Conservation (phyloP, 2,329 filamentous ascomycete genomes). For the Sporothrix brunneoviolacea region DNA sequence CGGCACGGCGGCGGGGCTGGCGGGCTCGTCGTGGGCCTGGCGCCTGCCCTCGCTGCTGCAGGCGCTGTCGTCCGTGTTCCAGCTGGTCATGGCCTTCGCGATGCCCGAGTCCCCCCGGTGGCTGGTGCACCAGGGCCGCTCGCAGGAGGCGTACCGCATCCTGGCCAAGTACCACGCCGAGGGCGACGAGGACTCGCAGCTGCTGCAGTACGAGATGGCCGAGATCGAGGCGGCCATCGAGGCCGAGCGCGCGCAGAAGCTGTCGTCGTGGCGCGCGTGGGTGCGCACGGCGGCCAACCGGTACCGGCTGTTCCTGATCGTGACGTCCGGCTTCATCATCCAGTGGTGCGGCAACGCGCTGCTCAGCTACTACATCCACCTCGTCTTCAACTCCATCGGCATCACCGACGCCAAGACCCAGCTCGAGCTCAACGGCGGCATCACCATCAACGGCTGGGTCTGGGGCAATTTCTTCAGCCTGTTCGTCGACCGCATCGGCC, state of each 20-base stretch:
- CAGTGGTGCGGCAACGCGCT: constrained; percentile 21
- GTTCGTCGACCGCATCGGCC: constrained; percentile 15
- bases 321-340: constrained; percentile 2
- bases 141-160: too few relatives aligned
- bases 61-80: too few relatives aligned
- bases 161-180: too few relatives aligned
- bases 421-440: constrained; percentile 21
- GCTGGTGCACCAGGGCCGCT: too few relatives aligned
- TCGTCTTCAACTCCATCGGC: constrained; percentile 28
- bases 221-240: constrained; percentile 43
- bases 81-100: too few relatives aligned
- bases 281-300: constrained; percentile 11
- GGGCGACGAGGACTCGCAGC: too few relatives aligned
- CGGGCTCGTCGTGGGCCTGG: too few relatives aligned
- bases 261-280: constrained; percentile 30
- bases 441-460: constrained; percentile 19
- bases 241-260: constrained; percentile 37
- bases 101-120: too few relatives aligned
- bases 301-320: constrained; percentile 11
- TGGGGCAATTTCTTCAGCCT: constrained; percentile 5
- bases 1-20: too few relatives aligned
- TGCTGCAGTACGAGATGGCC: constrained; percentile 13
- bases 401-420: constrained; percentile 20
- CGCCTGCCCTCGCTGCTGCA: too few relatives aligned
- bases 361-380: constrained; percentile 29